Evolutionary conservation across 2,329 filamentous ascomycete genomes (phyloP), one percentile per base, ranked within the genome.

Genomic region (Thielaviopsis populi): DNA sequence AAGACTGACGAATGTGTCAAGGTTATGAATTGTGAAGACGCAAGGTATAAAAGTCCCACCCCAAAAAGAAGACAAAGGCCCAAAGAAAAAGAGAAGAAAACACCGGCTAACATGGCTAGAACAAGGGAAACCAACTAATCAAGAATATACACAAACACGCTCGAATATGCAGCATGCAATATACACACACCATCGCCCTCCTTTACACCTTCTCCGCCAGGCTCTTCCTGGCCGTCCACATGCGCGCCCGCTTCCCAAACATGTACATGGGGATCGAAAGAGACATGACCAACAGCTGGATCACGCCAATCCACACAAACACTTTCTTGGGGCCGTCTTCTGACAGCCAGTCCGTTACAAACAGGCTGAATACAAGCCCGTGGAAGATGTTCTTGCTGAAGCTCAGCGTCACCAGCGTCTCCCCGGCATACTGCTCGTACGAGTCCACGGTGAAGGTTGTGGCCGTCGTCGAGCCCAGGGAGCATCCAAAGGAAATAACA

Each of bases 401-500:
- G 71, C 96, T 97, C 68, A 97, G 78, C 22, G 92, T 96, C 15
- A 97, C 94, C 41, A 97, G 79, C 2, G 92, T 91, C 74, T 97
- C 92, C 22, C 91, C 91, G 0, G 92, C 92, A 73, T 96, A 96
- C 70, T 95, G 87, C 11, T 91, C 81, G 74, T 97, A 96, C 68
- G 86, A 91, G 74, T 97, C 92, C 7, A 97, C 90, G 63, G 88
- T 91, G 70, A 96, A 97, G 0, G 92, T 96, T 70, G 97, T 96
- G 22, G 89, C 81, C 0, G 91, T 97, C 0, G 92, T 96, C 33
- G 87, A 91, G 0, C 90, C 92, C 1, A 97, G 79, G 2, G 88
- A 88, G 74, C 92, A 96, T 0, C 92, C 94, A 70, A 97, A 96
- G 0, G 89, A 94, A 40, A 96, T 85, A 59, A 96, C 73, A 6